phyloP scores from a whole-genome alignment of 371 early-diverging fungal genomes.

The Mortierella sp. region DNA sequence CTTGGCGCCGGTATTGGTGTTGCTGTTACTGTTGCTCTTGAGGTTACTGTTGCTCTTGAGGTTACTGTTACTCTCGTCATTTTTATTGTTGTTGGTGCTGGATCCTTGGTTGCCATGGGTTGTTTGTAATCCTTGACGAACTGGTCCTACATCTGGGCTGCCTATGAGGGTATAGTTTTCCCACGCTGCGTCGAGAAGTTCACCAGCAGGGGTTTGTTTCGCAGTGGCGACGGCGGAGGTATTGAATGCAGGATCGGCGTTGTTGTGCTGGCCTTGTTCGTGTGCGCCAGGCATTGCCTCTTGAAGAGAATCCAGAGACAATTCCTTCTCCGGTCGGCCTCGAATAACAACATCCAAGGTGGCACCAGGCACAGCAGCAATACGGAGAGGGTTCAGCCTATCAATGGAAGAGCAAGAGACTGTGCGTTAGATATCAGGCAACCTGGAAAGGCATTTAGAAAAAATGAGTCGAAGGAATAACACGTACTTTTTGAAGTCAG shows the following conservation, averaged over 20 bases:
- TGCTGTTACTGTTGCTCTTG: too few relatives aligned
- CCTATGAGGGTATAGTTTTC: too few relatives aligned
- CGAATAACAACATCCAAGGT: not conserved
- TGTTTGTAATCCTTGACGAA: not conserved
- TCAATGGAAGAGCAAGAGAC: not conserved
- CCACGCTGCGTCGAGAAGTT: too few relatives aligned
- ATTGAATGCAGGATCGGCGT: too few relatives aligned
- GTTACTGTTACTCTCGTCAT: not conserved
- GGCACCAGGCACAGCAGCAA: not conserved
- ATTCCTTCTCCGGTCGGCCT: not conserved
- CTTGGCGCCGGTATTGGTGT: too few relatives aligned
- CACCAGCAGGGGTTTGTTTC: too few relatives aligned
- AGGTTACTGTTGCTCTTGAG: too few relatives aligned
- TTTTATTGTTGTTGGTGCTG: not conserved
- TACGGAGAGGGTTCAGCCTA: not conserved
- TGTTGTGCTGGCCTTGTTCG: too few relatives aligned
- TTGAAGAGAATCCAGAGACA: too few relatives aligned
- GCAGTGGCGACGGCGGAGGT: too few relatives aligned
- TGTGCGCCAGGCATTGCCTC: too few relatives aligned
- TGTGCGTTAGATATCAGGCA: not conserved
- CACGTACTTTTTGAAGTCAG: not conserved
- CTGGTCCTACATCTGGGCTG: not conserved
- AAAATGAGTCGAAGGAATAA: too few relatives aligned
- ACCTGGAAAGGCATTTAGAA: not conserved
- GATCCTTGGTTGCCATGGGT: not conserved